Base-by-base conservation (phyloP, 2,329 filamentous ascomycete genomes). In the Fusarium sp. region DNA sequence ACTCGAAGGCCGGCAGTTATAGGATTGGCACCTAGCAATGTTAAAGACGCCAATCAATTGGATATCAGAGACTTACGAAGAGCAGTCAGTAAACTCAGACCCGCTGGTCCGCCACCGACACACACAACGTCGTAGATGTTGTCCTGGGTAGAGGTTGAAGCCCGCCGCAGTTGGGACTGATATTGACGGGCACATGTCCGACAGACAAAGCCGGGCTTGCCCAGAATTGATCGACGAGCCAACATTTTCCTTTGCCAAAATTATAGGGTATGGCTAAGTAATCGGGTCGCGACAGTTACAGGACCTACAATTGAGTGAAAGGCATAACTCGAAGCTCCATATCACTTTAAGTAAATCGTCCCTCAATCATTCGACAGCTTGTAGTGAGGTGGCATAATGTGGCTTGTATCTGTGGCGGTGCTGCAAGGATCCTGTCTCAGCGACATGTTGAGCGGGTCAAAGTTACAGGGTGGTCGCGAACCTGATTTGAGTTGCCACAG, bases 61-160 rank as follows among this genome's bases (percentile, higher is more conserved):
- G 14, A 22, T 6, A 14, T 8, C 8, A 66, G 4, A 22, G 3
- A 47, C 70, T 53, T 86, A 95, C 92, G 90, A 45, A 96, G 85
- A 73, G 92, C 91, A 65, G 92, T 88, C 59, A 95, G 83, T 32
- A 97, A 87, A 76, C 94, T 97, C 62, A 99, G 85, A 59, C 95
- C 95, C 46, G 94, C 94, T 25, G 95, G 94, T 8, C 95, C 94
- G 67, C 94, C 95, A 66, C 94, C 94, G 57, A 97, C 92, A 76
- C 94, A 96, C 68, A 97, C 93, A 32, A 97, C 92, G 87, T 97
- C 94, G 83, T 96, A 98, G 75, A 97, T 90, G 71, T 97, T 92
- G 14, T 90, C 89, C 14, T 81, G 75, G 15, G 79, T 68, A 45
- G 79, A 84, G 25, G 84, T 79, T 63, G 84, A 87, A 42, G 80